These are phyloP conservation scores for Podospora sp. DNA, from an alignment of 495 filamentous ascomycete genomes.

Conservation along the genomic window DNA sequence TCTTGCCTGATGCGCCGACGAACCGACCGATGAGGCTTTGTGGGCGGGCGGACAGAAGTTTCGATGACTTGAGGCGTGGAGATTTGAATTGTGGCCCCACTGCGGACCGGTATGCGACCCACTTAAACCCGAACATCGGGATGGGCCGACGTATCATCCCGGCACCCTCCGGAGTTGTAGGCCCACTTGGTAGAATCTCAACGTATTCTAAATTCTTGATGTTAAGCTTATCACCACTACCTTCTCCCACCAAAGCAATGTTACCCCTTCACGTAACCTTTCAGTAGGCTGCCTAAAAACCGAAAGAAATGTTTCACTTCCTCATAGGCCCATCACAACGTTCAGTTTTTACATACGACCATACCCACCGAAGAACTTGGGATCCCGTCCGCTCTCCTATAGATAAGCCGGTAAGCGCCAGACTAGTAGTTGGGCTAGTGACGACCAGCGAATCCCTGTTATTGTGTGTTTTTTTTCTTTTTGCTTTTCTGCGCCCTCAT, in stretches of 20 bases:
- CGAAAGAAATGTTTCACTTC: too few species aligned
- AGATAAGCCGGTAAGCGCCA: constrained; percentile 38
- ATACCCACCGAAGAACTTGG: constrained; percentile 49
- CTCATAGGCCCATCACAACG: too few species aligned
- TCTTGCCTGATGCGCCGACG: not conserved
- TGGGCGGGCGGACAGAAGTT: not conserved
- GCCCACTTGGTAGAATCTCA: too few species aligned
- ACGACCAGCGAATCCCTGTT: constrained; percentile 34
- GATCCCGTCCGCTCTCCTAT: constrained; percentile 57
- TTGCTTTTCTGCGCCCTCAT: too few species aligned
- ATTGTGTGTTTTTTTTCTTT: constrained; percentile 25
- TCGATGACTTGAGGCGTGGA: not conserved
- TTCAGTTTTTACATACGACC: constrained; percentile 50
- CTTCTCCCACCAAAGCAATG: too few species aligned
- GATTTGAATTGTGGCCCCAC: not conserved
- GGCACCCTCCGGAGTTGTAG: not conserved
- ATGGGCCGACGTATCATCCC: not conserved
- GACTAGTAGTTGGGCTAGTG: constrained; percentile 47
- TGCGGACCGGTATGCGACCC: not conserved
- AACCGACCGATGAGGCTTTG: not conserved
- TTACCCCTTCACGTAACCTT: too few species aligned
- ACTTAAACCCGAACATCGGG: not conserved
- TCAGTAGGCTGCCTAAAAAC: too few species aligned
- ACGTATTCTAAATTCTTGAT: too few species aligned
- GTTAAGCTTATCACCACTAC: too few species aligned